Evolutionary conservation across 176 grass and related monocot species (phyloP).

Genomic region (Triticum urartu): DNA sequence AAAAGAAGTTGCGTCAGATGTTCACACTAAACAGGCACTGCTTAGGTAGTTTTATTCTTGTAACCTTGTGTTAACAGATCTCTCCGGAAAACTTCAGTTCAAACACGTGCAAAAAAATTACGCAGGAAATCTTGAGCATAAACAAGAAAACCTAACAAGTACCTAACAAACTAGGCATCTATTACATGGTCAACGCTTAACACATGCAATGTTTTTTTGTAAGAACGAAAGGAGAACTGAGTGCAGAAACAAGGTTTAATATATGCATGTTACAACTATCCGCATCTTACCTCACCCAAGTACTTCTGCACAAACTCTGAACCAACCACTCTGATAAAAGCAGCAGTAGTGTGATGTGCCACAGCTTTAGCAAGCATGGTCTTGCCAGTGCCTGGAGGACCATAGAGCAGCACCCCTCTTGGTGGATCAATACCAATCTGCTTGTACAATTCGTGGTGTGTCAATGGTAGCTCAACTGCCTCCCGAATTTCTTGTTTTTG

Average conservation of each 20-base stretch:
- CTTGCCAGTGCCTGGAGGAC: conserved; percentile 90
- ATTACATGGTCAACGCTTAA: neutral
- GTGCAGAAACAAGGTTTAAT: neutral
- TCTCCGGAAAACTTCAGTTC: neutral
- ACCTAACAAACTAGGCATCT: neutral
- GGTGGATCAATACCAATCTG: conserved; percentile 98
- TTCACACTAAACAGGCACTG: neutral
- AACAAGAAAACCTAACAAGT: neutral
- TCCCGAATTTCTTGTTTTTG: conserved; percentile 98
- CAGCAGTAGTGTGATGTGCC: conserved; percentile 88
- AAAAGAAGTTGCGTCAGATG: neutral
- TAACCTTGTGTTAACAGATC: neutral
- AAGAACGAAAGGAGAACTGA: neutral
- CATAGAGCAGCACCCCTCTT: conserved; percentile 92
- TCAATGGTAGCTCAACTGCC: conserved; percentile 83
- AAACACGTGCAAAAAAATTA: neutral
- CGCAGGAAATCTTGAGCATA: neutral
- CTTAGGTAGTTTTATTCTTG: neutral
- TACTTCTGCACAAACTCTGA: conserved; percentile 99
- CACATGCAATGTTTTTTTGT: neutral
- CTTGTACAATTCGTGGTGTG: conserved; percentile 74
- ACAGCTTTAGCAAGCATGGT: conserved; percentile 98
- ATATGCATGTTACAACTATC: neutral
- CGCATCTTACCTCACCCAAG: conserved; percentile 78
- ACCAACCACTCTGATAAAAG: conserved; percentile 95